Base-by-base conservation (phyloP, 208 protist genomes). In the Acanthamoeba sp. region DNA sequence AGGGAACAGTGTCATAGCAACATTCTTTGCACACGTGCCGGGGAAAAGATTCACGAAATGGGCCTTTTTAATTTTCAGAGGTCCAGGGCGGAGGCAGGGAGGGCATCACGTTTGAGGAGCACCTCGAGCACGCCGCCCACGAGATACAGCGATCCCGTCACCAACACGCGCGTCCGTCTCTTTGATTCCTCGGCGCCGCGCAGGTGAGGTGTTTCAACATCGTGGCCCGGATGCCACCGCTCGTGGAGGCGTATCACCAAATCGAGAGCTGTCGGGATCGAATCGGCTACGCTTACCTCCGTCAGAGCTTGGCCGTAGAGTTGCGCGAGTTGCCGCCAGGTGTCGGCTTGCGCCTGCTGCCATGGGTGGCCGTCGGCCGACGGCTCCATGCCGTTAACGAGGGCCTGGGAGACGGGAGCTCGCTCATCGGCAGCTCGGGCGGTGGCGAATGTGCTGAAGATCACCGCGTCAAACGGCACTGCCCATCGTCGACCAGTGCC, bases 141-240 rank as follows among this genome's bases (percentile, higher is more conserved):
- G 9, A 93, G 69, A 29, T 93, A 84, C n/a, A 93, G 66, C 16
- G 90, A 93, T 18, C 90, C 90, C 20, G 90, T 93, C 36, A 93
- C n/a, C 40, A 93, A 38, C 45, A 93, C 90, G 6, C 45, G 36
- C 5, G 55, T 66, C 1, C 20, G 64, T n/a, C 34, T 20, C 55
- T 2, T 59, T 20, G 2, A 18, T 18, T 10, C 42, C 3, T 10
- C 42, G n/a, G n/a, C n/a, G n/a, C n/a, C n/a, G n/a, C n/a, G n/a
- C n/a, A n/a, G n/a, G n/a, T n/a, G n/a, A n/a, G n/a, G n/a, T n/a
- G n/a, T n/a, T n/a, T 50, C 45, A 12, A 3, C 29, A 29, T 73
- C 12, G 29, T 36, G 64, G 64, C 36, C 24, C 12, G 62, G 62
- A 24, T 32, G 27, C 59, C n/a, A 27, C 14, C 59, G 59, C n/a